phyloP scores from a whole-genome alignment of 768 basidiomycete species.

The Russula sp. region DNA sequence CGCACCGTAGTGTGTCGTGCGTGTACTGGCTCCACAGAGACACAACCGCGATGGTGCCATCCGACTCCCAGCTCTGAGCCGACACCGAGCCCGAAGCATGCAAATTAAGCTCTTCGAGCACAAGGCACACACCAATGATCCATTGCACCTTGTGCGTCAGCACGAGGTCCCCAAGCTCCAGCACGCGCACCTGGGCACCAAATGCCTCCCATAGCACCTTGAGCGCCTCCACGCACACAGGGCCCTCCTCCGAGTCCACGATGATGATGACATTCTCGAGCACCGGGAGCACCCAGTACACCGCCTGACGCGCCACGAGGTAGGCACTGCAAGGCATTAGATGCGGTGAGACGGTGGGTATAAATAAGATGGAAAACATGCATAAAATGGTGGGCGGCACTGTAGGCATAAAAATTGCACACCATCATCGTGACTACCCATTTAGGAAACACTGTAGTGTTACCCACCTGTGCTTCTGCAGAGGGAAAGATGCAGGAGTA shows the following conservation, averaged over 20 bases:
- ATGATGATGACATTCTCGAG: conserved; percentile 17
- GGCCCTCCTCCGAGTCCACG: too few species aligned
- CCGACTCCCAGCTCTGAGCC: background rate
- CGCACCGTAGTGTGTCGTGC: conserved; percentile 7
- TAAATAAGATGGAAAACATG: conserved; percentile 27
- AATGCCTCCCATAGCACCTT: conserved; percentile 12
- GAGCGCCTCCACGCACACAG: background rate
- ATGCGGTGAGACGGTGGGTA: conserved; percentile 2
- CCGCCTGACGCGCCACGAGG: conserved; percentile 9
- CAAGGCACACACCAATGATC: conserved; percentile 10
- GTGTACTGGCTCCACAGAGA: background rate
- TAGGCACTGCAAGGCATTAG: conserved; percentile 18
- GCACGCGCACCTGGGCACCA: conserved; percentile 1
- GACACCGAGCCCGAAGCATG: background rate
- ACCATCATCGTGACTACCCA: too few species aligned
- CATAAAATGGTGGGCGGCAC: conserved; percentile 48
- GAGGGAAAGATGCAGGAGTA: too few species aligned
- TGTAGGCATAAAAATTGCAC: too few species aligned
- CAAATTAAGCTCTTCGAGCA: conserved; percentile 17
- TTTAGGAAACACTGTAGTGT: too few species aligned
- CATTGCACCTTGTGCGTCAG: background rate
- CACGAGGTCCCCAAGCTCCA: conserved; percentile 4
- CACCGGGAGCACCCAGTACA: conserved; percentile 15
- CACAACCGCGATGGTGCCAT: background rate
- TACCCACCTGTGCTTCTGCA: too few species aligned